These are phyloP conservation scores for Pythium periplocum DNA, from an alignment of 352 stramenopile species.

Conservation along the genomic window DNA sequence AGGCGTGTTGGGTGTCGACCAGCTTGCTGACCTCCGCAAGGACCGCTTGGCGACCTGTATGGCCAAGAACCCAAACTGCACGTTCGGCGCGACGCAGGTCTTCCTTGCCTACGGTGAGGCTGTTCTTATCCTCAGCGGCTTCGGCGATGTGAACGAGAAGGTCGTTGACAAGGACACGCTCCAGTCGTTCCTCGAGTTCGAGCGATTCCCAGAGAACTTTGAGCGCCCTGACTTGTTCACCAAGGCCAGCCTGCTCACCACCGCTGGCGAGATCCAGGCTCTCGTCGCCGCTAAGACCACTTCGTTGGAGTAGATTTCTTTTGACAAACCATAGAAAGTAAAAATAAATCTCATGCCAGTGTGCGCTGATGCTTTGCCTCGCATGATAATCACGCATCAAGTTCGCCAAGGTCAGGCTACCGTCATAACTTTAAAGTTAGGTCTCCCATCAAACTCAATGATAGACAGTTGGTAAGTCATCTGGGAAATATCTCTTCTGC, in stretches of 20 bases:
- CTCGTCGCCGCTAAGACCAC: too few species aligned
- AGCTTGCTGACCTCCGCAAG: conserved; percentile 6
- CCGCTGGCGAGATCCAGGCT: neutral
- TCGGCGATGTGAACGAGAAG: conserved; percentile 26
- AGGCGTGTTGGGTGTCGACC: neutral
- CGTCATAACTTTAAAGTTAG: too few species aligned
- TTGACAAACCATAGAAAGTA: too few species aligned
- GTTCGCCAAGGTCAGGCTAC: too few species aligned
- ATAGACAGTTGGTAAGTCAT: too few species aligned
- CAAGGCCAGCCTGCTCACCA: neutral
- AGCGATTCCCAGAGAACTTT: conserved; percentile 2
- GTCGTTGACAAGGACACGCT: neutral
- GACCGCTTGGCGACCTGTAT: conserved; percentile 24
- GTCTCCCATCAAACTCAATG: too few species aligned
- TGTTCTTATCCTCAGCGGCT: conserved; percentile 28
- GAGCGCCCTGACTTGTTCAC: neutral
- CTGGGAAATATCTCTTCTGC: too few species aligned
- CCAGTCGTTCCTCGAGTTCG: conserved; percentile 1
- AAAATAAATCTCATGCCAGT: too few species aligned
- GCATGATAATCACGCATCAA: too few species aligned
- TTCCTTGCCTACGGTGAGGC: conserved; percentile 30
- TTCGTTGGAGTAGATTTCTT: too few species aligned
- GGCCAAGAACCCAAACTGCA: conserved; percentile 29
- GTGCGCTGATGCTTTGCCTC: too few species aligned
- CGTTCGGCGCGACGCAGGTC: conserved; percentile 25